Base-by-base conservation (phyloP, 345 rosid genomes). In the Reutealis trisperma region DNA sequence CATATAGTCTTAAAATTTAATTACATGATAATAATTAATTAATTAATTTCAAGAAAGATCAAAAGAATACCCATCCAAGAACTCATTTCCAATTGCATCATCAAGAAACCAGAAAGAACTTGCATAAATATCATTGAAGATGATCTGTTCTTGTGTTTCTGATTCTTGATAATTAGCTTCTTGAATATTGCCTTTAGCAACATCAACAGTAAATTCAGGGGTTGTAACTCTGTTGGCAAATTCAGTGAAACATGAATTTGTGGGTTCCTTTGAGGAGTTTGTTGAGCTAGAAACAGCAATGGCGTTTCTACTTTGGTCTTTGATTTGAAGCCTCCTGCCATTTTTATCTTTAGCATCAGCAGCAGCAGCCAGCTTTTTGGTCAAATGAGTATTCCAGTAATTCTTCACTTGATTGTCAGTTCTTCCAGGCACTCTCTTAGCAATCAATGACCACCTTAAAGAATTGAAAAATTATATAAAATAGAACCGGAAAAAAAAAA, bases 371-470 rank as follows among this genome's bases (percentile, higher is more conserved):
- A 87, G 82, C 81, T 80, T 88, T 75, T 87, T 88, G 80, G 89
- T 83, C 78, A 87, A 77, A 80, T 82, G 90, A 1, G 87, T 85
- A 65, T 90, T 88, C 92, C 92, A 88, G 85, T 87, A 86, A 72
- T 88, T 90, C 81, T 90, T 90, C 85, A 89, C 91, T 85, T 87
- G 94, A 75, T 90, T 89, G 81, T 91, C 94, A 10, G 91, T 91
- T 73, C 93, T 73, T 59, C 94, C 93, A 1, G 93, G 94, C 51
- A 88, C 89, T n/a, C 93, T 69, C 83, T 85, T 88, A 1, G 91
- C 95, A 66, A 91, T 91, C 82, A 91, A 74, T 60, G 95, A 84
- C 95, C 95, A 89, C 82, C 94, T 88, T 69, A 60, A 62, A 37
- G 41, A 37, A 37, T 37, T 37, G 41, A 37, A 37, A 37, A 37